Evolutionary conservation across 805 yeast genomes (phyloP).

Genomic region (Wickerhamomyces sydowiorum): DNA sequence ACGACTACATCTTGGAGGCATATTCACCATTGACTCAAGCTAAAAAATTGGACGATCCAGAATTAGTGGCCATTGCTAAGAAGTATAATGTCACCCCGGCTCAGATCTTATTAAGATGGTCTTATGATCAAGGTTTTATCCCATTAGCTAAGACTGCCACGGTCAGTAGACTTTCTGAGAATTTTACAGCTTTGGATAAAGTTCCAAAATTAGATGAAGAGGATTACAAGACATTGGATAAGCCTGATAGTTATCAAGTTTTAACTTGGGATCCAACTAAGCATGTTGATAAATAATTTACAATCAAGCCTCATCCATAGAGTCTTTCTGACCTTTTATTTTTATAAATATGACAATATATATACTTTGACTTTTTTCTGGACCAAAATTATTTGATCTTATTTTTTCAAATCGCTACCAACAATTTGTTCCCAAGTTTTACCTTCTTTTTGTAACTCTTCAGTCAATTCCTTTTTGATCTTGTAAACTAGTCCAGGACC

Average conservation of each 20-base stretch:
- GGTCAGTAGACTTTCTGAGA: slow-evolving; percentile 30
- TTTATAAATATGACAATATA: too few species aligned
- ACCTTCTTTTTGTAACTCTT: slow-evolving; percentile 63
- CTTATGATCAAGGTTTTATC: slow-evolving; percentile 46
- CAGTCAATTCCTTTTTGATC: slow-evolving; percentile 52
- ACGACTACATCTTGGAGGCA: slow-evolving; percentile 46
- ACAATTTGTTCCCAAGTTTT: slow-evolving; percentile 80
- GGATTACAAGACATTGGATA: background rate
- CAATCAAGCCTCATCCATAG: too few species aligned
- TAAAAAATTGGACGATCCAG: slow-evolving; percentile 35
- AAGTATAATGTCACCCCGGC: slow-evolving; percentile 34
- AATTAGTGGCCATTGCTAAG: slow-evolving; percentile 33
- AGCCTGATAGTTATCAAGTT: slow-evolving; percentile 1
- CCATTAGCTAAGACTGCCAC: slow-evolving; percentile 41
- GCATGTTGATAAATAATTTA: background rate
- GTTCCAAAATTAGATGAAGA: background rate
- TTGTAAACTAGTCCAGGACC: slow-evolving; percentile 81
- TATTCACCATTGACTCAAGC: slow-evolving; percentile 57
- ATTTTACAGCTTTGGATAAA: slow-evolving; percentile 26
- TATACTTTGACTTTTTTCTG: too few species aligned
- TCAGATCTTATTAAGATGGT: slow-evolving; percentile 51
- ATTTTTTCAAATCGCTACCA: slow-evolving; percentile 44
- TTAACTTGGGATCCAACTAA: slow-evolving; percentile 6
- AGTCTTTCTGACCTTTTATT: too few species aligned
- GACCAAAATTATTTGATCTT: too few species aligned